These are phyloP conservation scores for Solanum phureja DNA, from an alignment of 257 asterid genomes.

Conservation along the genomic window DNA sequence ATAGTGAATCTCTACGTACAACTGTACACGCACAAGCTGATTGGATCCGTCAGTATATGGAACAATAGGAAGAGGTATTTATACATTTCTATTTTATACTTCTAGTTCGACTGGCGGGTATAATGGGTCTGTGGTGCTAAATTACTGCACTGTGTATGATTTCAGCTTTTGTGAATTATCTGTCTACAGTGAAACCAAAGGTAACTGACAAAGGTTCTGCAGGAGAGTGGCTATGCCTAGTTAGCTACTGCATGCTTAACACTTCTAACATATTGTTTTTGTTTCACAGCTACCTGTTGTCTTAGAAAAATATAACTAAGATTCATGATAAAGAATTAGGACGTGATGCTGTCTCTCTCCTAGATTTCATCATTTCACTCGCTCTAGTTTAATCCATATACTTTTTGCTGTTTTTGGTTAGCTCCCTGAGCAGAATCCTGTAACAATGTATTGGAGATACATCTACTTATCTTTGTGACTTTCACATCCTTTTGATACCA, in stretches of 20 bases:
- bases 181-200: background rate
- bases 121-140: background rate
- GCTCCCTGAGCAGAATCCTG: background rate
- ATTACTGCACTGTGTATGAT: background rate
- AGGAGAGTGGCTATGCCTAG: background rate
- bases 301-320: background rate
- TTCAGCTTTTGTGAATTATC: background rate
- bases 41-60: constrained; percentile 91
- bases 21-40: constrained; percentile 67
- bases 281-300: background rate
- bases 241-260: background rate
- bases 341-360: background rate
- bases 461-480: background rate
- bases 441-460: background rate
- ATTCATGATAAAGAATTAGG: background rate
- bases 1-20: constrained; percentile 49
- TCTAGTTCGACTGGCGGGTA: background rate
- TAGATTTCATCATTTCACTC: background rate
- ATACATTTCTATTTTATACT: background rate
- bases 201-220: background rate
- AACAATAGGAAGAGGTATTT: constrained; percentile 83
- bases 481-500: background rate
- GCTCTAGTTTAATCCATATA: background rate
- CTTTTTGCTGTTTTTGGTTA: background rate
- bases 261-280: background rate